These are phyloP conservation scores for Rutstroemia sydowiana DNA, from an alignment of 2,329 filamentous ascomycete species.

Conservation along the genomic window DNA sequence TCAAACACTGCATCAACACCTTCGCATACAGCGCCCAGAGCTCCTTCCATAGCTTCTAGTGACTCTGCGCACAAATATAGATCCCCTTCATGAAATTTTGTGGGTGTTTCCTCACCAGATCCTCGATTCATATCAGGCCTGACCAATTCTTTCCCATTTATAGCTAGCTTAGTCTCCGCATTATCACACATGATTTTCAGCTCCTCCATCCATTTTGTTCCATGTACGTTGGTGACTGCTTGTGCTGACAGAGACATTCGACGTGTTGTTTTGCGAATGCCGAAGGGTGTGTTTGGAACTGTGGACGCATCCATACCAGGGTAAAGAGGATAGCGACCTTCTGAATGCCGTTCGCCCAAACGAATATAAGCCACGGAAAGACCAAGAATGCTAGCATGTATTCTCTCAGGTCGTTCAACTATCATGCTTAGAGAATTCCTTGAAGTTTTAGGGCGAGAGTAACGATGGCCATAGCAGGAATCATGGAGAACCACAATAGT, in stretches of 20 bases:
- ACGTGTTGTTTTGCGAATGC: slow-evolving; percentile 73
- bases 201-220: slow-evolving; percentile 88
- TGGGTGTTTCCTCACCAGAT: slow-evolving; percentile 35
- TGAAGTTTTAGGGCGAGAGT: slow-evolving; percentile 71
- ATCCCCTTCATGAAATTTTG: slow-evolving; percentile 75
- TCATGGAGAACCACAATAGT: slow-evolving; percentile 86
- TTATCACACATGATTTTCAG: slow-evolving; percentile 75
- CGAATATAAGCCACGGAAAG: slow-evolving; percentile 83
- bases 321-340: slow-evolving; percentile 60
- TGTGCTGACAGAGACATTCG: slow-evolving; percentile 63
- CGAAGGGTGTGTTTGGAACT: slow-evolving; percentile 64
- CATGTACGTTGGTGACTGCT: slow-evolving; percentile 85
- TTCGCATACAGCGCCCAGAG: slow-evolving; percentile 86
- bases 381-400: slow-evolving; percentile 76
- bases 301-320: slow-evolving; percentile 47
- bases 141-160: slow-evolving; percentile 69
- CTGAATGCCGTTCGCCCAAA: slow-evolving; percentile 72
- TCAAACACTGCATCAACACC: slow-evolving; percentile 81
- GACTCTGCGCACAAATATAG: slow-evolving; percentile 87
- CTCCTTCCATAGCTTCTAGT: slow-evolving; percentile 78
- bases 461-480: slow-evolving; percentile 90
- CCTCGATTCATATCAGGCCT: slow-evolving; percentile 56
- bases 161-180: slow-evolving; percentile 70
- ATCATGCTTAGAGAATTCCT: slow-evolving; percentile 68
- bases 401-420: slow-evolving; percentile 86